Evolutionary conservation across 768 basidiomycete species (phyloP).

Genomic region (Mrakia frigida): DNA sequence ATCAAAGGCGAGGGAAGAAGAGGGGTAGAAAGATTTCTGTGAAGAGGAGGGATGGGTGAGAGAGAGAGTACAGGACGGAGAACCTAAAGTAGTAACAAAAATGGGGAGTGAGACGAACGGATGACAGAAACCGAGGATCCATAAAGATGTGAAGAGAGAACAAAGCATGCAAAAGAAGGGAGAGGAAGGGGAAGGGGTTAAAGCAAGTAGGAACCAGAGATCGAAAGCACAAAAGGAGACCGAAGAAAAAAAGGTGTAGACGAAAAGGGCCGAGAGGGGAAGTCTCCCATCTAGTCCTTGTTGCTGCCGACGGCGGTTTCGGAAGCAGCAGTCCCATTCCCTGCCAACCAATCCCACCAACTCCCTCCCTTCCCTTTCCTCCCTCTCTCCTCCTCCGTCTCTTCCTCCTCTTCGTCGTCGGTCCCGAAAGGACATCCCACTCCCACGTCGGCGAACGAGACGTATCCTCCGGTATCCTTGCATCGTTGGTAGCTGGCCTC

Average conservation of each 20-base stretch:
- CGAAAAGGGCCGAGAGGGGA: background rate
- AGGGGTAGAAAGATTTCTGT: too few species aligned
- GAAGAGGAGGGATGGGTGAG: background rate
- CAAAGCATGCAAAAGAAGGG: too few species aligned
- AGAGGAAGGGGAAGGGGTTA: too few species aligned
- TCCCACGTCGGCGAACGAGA: conserved; percentile 12
- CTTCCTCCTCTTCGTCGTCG: conserved; percentile 14
- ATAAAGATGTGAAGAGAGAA: too few species aligned
- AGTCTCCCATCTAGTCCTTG: background rate
- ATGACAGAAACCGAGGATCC: too few species aligned
- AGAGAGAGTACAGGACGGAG: too few species aligned
- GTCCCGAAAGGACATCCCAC: background rate
- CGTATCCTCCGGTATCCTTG: background rate
- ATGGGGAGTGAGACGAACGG: too few species aligned
- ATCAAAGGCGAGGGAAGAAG: too few species aligned
- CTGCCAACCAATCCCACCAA: conserved; percentile 21
- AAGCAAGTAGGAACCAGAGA: too few species aligned
- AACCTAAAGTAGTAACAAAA: too few species aligned
- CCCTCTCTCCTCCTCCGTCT: background rate
- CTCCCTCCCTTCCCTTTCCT: background rate
- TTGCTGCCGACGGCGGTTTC: background rate
- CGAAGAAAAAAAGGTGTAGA: background rate
- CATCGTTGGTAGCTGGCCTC: background rate
- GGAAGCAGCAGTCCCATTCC: background rate
- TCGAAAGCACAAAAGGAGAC: too few species aligned